phyloP scores from a whole-genome alignment of 73 alveolate species.

The Breviolum minutum region DNA sequence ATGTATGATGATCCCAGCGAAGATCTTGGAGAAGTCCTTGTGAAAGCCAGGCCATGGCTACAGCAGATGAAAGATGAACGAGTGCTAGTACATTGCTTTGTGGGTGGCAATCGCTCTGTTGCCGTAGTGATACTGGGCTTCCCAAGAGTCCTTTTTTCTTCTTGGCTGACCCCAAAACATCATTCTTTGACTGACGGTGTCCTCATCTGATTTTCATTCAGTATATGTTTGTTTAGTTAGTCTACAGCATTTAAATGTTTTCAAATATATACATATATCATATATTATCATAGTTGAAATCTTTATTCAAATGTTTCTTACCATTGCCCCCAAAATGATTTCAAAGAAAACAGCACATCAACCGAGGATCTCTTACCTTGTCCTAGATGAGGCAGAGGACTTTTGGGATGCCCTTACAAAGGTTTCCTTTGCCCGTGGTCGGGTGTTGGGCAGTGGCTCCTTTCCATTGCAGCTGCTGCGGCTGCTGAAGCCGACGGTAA shows the following conservation, averaged over 20 bases:
- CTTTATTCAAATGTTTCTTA: too few species aligned
- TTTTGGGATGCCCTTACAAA: background rate
- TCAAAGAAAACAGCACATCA: too few species aligned
- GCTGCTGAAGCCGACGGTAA: background rate
- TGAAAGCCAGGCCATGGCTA: constrained; percentile 30
- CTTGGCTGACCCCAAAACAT: too few species aligned
- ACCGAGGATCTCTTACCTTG: background rate
- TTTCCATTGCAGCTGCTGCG: constrained; percentile 67
- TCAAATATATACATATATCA: too few species aligned
- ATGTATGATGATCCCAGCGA: constrained; percentile 51
- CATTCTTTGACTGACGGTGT: too few species aligned
- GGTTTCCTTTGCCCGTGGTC: constrained; percentile 7
- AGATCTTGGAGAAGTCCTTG: constrained; percentile 12
- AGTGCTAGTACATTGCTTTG: constrained; percentile 50
- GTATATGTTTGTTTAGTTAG: too few species aligned
- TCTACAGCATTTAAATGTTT: too few species aligned
- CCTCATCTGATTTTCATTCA: too few species aligned
- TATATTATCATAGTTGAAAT: too few species aligned
- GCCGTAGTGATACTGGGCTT: background rate
- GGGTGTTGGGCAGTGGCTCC: constrained; percentile 43
- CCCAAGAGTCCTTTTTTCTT: too few species aligned
- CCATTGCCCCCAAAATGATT: too few species aligned
- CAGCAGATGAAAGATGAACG: background rate
- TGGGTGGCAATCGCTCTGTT: constrained; percentile 48
- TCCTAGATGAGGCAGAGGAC: background rate